Evolutionary conservation across 768 basidiomycete genomes (phyloP), one percentile per base, ranked within the genome.

Genomic region (Infundibulicybe gibba): DNA sequence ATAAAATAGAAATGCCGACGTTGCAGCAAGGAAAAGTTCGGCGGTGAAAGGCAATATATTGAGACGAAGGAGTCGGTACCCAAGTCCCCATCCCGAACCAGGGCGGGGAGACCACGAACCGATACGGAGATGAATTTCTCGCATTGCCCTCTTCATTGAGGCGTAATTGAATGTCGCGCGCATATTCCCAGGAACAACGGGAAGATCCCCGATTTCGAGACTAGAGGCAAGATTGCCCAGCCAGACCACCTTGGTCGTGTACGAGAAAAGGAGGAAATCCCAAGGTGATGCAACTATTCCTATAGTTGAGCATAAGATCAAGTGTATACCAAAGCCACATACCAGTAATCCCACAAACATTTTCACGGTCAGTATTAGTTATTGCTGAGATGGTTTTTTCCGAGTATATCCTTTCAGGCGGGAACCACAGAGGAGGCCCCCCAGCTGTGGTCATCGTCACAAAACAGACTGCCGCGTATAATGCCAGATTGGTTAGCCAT

Each of bases 121-220:
- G 30, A 86, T 63, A 17, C 66, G 66, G 31, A 85, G 69, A 43
- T 70, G 72, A 49, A 80, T 61, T 3, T 67, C 67, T 16, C 71
- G 76, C 61, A 83, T 69, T 1, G 77, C 76, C 5, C 58, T 63
- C 48, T 77, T 81, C 86, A 92, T 90, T 17, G 55, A 57, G n/a
- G 77, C 53, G 54, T 82, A 91, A 47, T 87, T 77, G 55, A 64
- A 62, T 4, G 81, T 73, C 0, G 77, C 72, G 25, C 93, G 87
- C 80, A 92, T 84, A 54, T 77, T 62, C 0, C 74, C 79, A 1
- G 87, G 80, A 8, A 94, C 77, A 45, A 94, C 82, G 5, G 93
- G 94, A 25, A 97, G 70, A 60, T 97, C 92, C 49, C 83, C 90
- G 16, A 92, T 90, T 54, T 95, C 89, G 40, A 95, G 76, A 48